phyloP scores from a whole-genome alignment of 2,329 filamentous ascomycete species.

The Monilinia aucupariae region DNA sequence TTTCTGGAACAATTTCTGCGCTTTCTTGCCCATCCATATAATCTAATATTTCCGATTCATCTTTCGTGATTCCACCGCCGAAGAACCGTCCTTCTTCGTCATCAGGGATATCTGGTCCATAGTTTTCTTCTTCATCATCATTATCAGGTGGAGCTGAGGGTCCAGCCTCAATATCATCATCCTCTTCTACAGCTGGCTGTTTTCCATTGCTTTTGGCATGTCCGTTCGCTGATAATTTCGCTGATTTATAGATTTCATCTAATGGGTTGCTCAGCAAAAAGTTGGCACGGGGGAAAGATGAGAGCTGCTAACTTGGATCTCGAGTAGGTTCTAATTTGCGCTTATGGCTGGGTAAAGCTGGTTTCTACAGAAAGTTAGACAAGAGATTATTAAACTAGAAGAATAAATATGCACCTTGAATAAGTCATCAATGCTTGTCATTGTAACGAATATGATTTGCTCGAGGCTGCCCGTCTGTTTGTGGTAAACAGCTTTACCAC shows the following conservation, averaged over 20 bases:
- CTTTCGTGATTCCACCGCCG: conserved; percentile 77
- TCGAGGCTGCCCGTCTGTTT: conserved; percentile 9
- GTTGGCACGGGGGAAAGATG: not conserved
- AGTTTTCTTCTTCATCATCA: conserved; percentile 49
- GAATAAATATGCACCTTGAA: conserved; percentile 26
- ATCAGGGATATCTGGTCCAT: conserved; percentile 51
- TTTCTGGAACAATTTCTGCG: conserved; percentile 51
- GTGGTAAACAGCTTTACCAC: not conserved
- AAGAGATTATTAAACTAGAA: not conserved
- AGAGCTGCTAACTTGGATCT: conserved; percentile 52
- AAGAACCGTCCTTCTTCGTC: conserved; percentile 96
- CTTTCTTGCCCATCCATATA: conserved; percentile 69
- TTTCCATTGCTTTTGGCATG: conserved; percentile 36
- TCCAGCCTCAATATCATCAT: conserved; percentile 43
- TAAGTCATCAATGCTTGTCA: conserved; percentile 33
- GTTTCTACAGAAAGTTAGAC: conserved; percentile 29
- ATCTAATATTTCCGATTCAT: conserved; percentile 79
- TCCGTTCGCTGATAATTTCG: conserved; percentile 45
- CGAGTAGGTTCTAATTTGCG: conserved; percentile 57
- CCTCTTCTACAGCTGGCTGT: conserved; percentile 32
- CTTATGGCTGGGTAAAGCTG: conserved; percentile 45
- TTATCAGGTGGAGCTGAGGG: conserved; percentile 49
- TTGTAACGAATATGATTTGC: conserved; percentile 17
- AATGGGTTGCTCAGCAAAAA: conserved; percentile 13
- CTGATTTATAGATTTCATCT: conserved; percentile 62